Evolutionary conservation across 176 grass and related monocot species (phyloP).

Genomic region (Olyra latifolia): DNA sequence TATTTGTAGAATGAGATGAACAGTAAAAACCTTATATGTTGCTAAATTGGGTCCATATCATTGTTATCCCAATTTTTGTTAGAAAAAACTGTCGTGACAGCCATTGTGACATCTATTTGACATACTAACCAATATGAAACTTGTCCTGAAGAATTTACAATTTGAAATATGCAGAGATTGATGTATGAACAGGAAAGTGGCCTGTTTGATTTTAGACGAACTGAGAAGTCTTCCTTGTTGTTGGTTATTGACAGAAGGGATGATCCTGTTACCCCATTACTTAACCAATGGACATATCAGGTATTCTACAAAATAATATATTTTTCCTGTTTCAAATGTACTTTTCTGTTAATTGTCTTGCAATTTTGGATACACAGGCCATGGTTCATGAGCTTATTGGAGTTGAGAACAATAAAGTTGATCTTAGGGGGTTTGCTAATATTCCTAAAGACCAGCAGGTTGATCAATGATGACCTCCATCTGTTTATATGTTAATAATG

Average conservation of each 20-base stretch:
- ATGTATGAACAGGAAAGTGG: constrained; percentile 99
- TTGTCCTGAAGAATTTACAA: constrained; percentile 25
- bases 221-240: constrained; percentile 89
- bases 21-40: not conserved
- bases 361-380: constrained; percentile 50
- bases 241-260: constrained; percentile 91
- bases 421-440: constrained; percentile 68
- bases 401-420: constrained; percentile 92
- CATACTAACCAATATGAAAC: not conserved
- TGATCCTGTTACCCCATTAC: constrained; percentile 92
- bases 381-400: constrained; percentile 98
- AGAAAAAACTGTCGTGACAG: not conserved
- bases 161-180: constrained; percentile 72
- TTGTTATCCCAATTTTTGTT: not conserved
- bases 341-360: constrained; percentile 7
- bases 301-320: constrained; percentile 37
- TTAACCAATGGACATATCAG: constrained; percentile 99
- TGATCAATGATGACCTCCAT: constrained; percentile 30
- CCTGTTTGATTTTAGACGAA: constrained; percentile 89
- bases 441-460: constrained; percentile 98
- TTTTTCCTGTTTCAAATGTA: constrained; percentile 11
- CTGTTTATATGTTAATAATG: not conserved
- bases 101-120: constrained; percentile 15
- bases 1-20: constrained; percentile 23
- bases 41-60: not conserved